These are phyloP conservation scores for Globisporangium paroecandrum DNA, from an alignment of 352 stramenopile genomes.

Conservation along the genomic window DNA sequence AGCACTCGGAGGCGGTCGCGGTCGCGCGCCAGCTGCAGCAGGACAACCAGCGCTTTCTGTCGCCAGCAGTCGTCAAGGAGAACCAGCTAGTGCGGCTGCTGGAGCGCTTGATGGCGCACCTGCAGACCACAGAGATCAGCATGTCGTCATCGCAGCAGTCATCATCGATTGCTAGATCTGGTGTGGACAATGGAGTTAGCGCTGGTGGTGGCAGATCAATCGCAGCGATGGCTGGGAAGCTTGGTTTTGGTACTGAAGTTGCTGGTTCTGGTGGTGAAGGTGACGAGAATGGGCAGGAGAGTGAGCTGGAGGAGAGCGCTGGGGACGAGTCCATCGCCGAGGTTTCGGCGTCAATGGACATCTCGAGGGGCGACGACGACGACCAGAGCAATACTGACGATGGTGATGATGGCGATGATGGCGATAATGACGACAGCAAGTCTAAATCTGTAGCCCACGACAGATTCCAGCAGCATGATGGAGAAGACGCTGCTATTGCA, in stretches of 20 bases:
- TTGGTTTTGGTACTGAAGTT: neutral
- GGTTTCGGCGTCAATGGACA: constrained; percentile 32
- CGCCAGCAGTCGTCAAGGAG: constrained; percentile 59
- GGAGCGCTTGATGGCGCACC: constrained; percentile 54
- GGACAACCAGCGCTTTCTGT: constrained; percentile 63
- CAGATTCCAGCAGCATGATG: neutral
- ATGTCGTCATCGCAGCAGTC: neutral
- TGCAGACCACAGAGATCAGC: constrained; percentile 22
- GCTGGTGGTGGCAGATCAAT: neutral
- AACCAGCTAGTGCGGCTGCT: constrained; percentile 60
- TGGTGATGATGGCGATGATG: neutral
- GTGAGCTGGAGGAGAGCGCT: constrained; percentile 33
- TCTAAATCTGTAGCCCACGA: neutral
- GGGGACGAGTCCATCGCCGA: constrained; percentile 43
- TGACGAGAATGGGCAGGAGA: constrained; percentile 11
- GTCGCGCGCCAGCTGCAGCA: constrained; percentile 56
- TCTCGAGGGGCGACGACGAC: constrained; percentile 13
- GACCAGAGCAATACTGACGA: neutral
- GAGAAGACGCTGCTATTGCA: neutral
- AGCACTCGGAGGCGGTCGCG: constrained; percentile 35
- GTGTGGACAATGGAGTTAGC: neutral
- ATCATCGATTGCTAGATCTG: neutral
- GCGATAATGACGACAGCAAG: neutral
- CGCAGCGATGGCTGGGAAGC: neutral
- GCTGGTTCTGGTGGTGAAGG: neutral